phyloP scores from a whole-genome alignment of 2,329 filamentous ascomycete species.

The Pestalotiopsis sp. region DNA sequence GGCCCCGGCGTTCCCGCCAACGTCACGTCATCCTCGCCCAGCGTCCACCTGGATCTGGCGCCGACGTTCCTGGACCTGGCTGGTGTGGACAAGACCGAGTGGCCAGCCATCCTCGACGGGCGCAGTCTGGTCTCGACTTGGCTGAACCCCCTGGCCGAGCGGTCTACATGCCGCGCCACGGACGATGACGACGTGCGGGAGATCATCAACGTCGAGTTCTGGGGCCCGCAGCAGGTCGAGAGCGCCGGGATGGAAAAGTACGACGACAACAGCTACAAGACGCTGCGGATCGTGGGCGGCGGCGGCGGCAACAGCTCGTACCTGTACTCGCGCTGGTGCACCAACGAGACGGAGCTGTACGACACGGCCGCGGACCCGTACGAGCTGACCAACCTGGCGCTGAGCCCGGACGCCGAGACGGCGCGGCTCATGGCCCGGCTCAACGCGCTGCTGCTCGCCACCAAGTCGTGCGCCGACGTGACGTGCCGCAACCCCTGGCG shows the following conservation, averaged over 20 bases:
- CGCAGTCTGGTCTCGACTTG: conserved; percentile 44
- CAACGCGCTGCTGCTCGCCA: conserved; percentile 28
- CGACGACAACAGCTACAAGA: conserved; percentile 63
- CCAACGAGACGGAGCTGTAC: conserved; percentile 69
- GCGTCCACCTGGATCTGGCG: conserved; percentile 57
- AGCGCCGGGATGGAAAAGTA: not conserved
- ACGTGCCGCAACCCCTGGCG: conserved; percentile 46
- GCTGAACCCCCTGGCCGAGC: conserved; percentile 7
- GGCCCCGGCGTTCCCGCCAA: conserved; percentile 56
- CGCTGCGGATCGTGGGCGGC: conserved; percentile 52
- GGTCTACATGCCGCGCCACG: conserved; percentile 15
- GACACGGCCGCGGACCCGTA: conserved; percentile 45
- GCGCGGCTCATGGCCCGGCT: conserved; percentile 21
- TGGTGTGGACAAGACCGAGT: conserved; percentile 36
- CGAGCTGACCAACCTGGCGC: conserved; percentile 27
- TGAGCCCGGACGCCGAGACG: conserved; percentile 7
- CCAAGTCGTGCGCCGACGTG: conserved; percentile 27
- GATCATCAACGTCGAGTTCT: conserved; percentile 52
- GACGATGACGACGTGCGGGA: conserved; percentile 13
- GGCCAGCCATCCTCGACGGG: conserved; percentile 53
- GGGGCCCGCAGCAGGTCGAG: conserved; percentile 36
- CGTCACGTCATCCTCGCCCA: conserved; percentile 46
- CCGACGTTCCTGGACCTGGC: conserved; percentile 53
- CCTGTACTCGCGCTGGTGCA: conserved; percentile 72
- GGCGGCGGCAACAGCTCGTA: conserved; percentile 56